Evolutionary conservation across 345 rosid genomes (phyloP).

Genomic region (Clarkia xantiana): DNA sequence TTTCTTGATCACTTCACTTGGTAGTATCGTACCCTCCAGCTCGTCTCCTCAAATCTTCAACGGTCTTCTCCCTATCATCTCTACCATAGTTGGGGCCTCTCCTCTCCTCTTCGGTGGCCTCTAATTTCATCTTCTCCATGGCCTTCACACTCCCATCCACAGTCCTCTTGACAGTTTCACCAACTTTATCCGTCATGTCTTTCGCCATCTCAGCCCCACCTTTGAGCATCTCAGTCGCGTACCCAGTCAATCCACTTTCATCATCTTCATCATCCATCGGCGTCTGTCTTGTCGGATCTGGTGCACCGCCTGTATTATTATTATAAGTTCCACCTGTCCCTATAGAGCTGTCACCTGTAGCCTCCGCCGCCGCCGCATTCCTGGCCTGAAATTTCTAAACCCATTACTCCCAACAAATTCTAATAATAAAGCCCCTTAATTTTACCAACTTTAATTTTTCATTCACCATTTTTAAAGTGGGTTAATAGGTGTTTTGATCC

Average conservation of each 20-base stretch:
- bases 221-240: conserved; percentile 24
- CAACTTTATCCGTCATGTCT: conserved; percentile 18
- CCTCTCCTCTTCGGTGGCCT: conserved; percentile 1
- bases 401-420: too few relatives aligned
- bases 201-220: conserved; percentile 30
- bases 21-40: conserved; percentile 15
- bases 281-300: conserved; percentile 2
- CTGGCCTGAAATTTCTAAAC: conserved; percentile 18
- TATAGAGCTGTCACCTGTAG: too few relatives aligned
- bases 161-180: conserved; percentile 20
- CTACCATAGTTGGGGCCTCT: conserved; percentile 7
- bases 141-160: conserved; percentile 29
- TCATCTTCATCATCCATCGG: conserved; percentile 13
- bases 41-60: conserved; percentile 24
- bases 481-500: too few relatives aligned
- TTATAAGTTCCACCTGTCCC: too few relatives aligned
- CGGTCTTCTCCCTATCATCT: conserved; percentile 19
- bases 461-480: too few relatives aligned
- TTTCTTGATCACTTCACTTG: background rate
- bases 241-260: conserved; percentile 6
- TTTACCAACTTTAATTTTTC: too few relatives aligned
- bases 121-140: conserved; percentile 19
- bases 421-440: too few relatives aligned
- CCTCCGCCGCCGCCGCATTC: conserved; percentile 9
- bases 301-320: background rate